phyloP scores from a whole-genome alignment of 768 basidiomycete genomes.

The Pleurotus cornucopiae region DNA sequence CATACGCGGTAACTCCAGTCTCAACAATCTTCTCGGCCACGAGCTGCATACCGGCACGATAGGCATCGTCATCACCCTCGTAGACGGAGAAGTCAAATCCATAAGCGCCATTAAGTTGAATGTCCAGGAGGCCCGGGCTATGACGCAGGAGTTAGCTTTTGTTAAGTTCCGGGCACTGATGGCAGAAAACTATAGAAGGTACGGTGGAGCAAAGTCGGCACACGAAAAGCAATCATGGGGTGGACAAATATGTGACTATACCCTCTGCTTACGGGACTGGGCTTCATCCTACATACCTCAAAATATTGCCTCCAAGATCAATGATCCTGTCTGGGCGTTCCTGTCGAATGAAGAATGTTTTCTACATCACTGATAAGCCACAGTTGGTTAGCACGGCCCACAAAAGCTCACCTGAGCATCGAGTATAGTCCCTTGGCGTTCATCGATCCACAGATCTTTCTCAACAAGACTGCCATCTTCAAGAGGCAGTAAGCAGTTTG shows the following conservation, averaged over 20 bases:
- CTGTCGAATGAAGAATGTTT: conserved; percentile 60
- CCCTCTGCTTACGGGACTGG: too few relatives aligned
- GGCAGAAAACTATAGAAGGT: too few relatives aligned
- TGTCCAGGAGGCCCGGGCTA: conserved; percentile 84
- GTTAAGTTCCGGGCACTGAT: not conserved
- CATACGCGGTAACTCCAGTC: conserved; percentile 86
- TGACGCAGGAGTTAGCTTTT: conserved; percentile 5
- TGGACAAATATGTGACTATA: not conserved
- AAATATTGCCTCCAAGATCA: conserved; percentile 72
- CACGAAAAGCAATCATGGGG: not conserved
- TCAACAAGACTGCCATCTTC: conserved; percentile 76
- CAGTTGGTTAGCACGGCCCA: not conserved
- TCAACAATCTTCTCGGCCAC: conserved; percentile 77
- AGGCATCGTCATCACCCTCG: conserved; percentile 63
- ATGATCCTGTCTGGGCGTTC: conserved; percentile 61
- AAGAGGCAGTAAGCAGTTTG: conserved; percentile 75
- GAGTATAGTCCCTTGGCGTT: conserved; percentile 65
- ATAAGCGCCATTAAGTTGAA: conserved; percentile 89
- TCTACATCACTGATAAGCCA: conserved; percentile 31
- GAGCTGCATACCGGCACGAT: conserved; percentile 60
- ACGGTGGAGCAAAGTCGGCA: too few relatives aligned
- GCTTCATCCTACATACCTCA: conserved; percentile 42
- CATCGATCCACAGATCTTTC: conserved; percentile 81
- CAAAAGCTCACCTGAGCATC: conserved; percentile 57
- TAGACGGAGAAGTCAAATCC: conserved; percentile 86